Conservation (phyloP, 495 filamentous ascomycete genomes). For the Aspergillus bertholletiae region DNA sequence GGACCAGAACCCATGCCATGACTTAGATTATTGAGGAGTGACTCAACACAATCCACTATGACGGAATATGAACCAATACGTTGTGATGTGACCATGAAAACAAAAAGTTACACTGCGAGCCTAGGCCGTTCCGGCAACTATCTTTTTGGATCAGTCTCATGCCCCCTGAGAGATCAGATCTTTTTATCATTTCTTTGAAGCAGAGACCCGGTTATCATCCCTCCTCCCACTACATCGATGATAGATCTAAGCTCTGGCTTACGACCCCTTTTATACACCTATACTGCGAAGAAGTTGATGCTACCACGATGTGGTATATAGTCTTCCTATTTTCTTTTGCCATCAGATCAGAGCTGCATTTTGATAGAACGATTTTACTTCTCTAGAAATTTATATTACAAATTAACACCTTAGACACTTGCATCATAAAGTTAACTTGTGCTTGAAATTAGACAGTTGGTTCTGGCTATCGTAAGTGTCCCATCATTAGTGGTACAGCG, state of each 20-base stretch:
- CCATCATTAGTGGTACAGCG: too few relatives aligned
- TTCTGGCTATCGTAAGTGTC: too few relatives aligned
- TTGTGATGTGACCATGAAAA: slow-evolving; percentile 40
- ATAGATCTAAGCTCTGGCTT: not conserved
- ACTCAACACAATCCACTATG: slow-evolving; percentile 5
- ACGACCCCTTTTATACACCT: not conserved
- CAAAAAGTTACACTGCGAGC: slow-evolving; percentile 4
- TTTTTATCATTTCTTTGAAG: not conserved
- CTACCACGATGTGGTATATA: not conserved
- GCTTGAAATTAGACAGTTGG: too few relatives aligned
- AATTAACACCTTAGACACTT: too few relatives aligned
- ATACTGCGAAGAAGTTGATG: not conserved
- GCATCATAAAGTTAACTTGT: too few relatives aligned
- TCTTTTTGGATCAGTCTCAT: slow-evolving; percentile 3
- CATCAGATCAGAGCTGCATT: not conserved
- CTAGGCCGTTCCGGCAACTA: not conserved
- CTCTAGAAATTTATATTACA: not conserved
- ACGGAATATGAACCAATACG: slow-evolving; percentile 11
- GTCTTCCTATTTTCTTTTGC: not conserved
- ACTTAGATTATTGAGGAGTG: slow-evolving; percentile 25
- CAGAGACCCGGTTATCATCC: not conserved
- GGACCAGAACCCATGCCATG: slow-evolving; percentile 79
- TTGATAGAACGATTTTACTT: not conserved
- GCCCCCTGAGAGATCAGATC: not conserved
- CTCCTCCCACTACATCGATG: not conserved